Percentiles rank a stretch among this genome's conserved stretches.
Evolutionary conservation across 2,329 filamentous ascomycete genomes (phyloP).

Genomic region (Phoma sp.): DNA sequence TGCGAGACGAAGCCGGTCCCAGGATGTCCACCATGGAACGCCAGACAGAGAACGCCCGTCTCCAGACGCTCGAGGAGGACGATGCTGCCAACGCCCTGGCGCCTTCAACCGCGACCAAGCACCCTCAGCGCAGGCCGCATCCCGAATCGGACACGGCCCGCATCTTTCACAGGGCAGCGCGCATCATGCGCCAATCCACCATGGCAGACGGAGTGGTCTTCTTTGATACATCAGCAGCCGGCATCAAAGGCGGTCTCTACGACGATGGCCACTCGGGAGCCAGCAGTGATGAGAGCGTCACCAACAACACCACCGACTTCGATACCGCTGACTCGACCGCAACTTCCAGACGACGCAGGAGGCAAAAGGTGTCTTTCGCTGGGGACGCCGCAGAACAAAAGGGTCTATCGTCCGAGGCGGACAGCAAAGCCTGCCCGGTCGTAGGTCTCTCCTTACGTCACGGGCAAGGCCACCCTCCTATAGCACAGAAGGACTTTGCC

Average conservation of each 20-base stretch:
- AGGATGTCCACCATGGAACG: slow-evolving; percentile 38
- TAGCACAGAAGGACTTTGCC: slow-evolving; percentile 37
- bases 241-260: slow-evolving; percentile 35
- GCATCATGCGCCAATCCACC: slow-evolving; percentile 44
- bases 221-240: slow-evolving; percentile 44
- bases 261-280: slow-evolving; percentile 23
- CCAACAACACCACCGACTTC: slow-evolving; percentile 41
- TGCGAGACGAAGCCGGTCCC: slow-evolving; percentile 21
- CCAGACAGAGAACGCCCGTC: slow-evolving; percentile 45
- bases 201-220: slow-evolving; percentile 46
- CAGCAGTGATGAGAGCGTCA: slow-evolving; percentile 39
- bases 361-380: slow-evolving; percentile 12
- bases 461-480: slow-evolving; percentile 15
- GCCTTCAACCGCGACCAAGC: slow-evolving; percentile 17
- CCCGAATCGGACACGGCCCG: slow-evolving; percentile 32
- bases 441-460: slow-evolving; percentile 33
- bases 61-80: slow-evolving; percentile 36
- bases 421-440: slow-evolving; percentile 37
- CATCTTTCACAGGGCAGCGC: slow-evolving; percentile 47
- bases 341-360: slow-evolving; percentile 27
- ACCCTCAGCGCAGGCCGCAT: slow-evolving; percentile 33
- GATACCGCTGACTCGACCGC: slow-evolving; percentile 37
- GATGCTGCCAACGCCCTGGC: slow-evolving; percentile 13
- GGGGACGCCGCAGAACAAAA: not conserved
- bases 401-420: slow-evolving; percentile 2